Percentiles rank a stretch among this genome's conserved stretches.
Evolutionary conservation across 768 basidiomycete genomes (phyloP).

Genomic region (Pulveroboletus sp.): DNA sequence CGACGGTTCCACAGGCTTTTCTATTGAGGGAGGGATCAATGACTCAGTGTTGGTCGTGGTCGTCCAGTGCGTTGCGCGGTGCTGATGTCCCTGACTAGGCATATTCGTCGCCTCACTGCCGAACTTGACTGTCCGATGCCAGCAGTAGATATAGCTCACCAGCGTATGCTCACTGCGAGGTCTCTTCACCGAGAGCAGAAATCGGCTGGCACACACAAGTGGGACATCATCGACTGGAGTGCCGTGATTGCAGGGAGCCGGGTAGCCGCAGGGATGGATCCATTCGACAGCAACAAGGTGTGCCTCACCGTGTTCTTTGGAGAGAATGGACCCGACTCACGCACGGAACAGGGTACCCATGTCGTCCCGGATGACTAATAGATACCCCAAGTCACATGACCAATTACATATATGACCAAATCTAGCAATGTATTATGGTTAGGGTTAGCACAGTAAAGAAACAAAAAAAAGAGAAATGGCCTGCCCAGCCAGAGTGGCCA

Average conservation of each 20-base stretch:
- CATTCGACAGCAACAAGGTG: slow-evolving; percentile 36
- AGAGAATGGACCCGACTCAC: too few relatives aligned
- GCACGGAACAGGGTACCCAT: slow-evolving; percentile 9
- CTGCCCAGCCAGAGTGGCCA: slow-evolving; percentile 51
- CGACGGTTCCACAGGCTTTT: slow-evolving; percentile 69
- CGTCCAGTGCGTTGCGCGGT: background rate
- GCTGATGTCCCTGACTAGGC: slow-evolving; percentile 32
- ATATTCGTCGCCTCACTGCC: slow-evolving; percentile 65
- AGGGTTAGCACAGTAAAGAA: slow-evolving; percentile 36
- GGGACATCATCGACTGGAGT: slow-evolving; percentile 76
- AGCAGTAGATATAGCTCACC: slow-evolving; percentile 63
- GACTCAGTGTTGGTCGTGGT: slow-evolving; percentile 54
- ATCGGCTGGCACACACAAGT: slow-evolving; percentile 42
- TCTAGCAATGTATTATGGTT: slow-evolving; percentile 30
- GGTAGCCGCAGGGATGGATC: slow-evolving; percentile 64
- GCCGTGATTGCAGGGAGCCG: slow-evolving; percentile 73
- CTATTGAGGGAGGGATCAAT: slow-evolving; percentile 84
- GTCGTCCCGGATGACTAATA: slow-evolving; percentile 23
- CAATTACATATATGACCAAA: background rate
- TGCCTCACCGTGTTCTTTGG: background rate
- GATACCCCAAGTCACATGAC: background rate
- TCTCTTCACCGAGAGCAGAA: slow-evolving; percentile 55
- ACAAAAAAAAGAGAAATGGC: slow-evolving; percentile 37
- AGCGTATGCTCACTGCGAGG: slow-evolving; percentile 74
- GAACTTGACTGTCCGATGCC: slow-evolving; percentile 70